Evolutionary conservation across 2,329 filamentous ascomycete species (phyloP).

Genomic region (Alternaria hordeiaustralica): DNA sequence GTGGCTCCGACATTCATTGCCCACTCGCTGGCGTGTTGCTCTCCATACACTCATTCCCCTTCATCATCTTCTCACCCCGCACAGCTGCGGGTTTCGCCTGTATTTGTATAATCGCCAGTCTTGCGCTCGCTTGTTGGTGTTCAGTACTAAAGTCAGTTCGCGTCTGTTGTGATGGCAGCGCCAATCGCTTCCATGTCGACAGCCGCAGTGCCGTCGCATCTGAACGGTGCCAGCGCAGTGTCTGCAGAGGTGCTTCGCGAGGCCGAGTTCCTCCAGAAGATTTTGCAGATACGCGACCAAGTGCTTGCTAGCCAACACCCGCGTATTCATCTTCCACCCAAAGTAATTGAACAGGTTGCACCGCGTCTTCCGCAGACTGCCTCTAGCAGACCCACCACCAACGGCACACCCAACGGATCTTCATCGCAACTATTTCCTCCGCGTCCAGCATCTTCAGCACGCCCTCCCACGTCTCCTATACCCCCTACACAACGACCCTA

Average conservation of each 20-base stretch:
- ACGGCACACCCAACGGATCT: constrained; percentile 38
- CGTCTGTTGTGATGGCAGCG: constrained; percentile 27
- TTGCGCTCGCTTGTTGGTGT: constrained; percentile 20
- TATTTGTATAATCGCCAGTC: constrained; percentile 33
- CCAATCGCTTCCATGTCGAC: constrained; percentile 41
- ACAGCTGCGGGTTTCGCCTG: constrained; percentile 31
- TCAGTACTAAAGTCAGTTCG: constrained; percentile 25
- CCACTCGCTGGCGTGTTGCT: constrained; percentile 18
- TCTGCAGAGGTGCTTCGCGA: constrained; percentile 51
- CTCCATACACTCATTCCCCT: constrained; percentile 27
- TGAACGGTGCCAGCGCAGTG: constrained; percentile 46
- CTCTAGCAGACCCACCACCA: constrained; percentile 38
- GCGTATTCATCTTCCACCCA: constrained; percentile 63
- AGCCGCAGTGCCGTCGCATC: constrained; percentile 32
- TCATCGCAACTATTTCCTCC: constrained; percentile 35
- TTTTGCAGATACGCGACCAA: constrained; percentile 80
- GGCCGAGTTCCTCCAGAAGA: constrained; percentile 71
- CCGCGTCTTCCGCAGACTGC: constrained; percentile 39
- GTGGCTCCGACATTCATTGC: constrained; percentile 7
- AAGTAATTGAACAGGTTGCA: constrained; percentile 56
- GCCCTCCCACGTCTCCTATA: constrained; percentile 28
- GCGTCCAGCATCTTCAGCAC: constrained; percentile 38
- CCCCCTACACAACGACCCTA: constrained; percentile 41
- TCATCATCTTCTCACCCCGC: constrained; percentile 27
- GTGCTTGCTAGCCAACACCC: constrained; percentile 79